These are phyloP conservation scores for Arachnomyces sp. DNA, from an alignment of 2,329 filamentous ascomycete genomes.

Conservation along the genomic window DNA sequence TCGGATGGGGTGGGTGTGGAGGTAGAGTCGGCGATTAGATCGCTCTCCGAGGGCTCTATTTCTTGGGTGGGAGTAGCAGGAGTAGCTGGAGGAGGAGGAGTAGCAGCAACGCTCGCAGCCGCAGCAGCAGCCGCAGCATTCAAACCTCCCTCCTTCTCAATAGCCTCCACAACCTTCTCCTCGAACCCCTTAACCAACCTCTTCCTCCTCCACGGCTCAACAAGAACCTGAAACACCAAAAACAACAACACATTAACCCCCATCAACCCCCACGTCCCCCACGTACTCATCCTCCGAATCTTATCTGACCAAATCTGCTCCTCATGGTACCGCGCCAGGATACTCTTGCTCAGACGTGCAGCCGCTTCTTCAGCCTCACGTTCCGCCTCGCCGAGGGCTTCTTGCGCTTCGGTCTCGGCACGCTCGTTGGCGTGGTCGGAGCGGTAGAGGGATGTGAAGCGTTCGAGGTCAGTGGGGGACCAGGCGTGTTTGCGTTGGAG, in stretches of 20 bases:
- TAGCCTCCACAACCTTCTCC: constrained; percentile 60
- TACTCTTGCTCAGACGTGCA: constrained; percentile 67
- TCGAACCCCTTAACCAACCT: constrained; percentile 76
- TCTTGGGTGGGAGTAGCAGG: not conserved
- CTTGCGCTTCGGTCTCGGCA: constrained; percentile 63
- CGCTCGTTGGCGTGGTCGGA: constrained; percentile 90
- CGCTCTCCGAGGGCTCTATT: not conserved
- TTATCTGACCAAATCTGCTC: constrained; percentile 99
- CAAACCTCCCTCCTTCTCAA: constrained; percentile 58
- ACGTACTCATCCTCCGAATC: constrained; percentile 90
- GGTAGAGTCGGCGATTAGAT: not conserved
- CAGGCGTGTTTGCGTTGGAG: constrained; percentile 91
- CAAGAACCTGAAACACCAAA: constrained; percentile 73
- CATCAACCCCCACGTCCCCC: constrained; percentile 98
- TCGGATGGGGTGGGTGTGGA: too few species aligned
- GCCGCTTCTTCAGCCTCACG: constrained; percentile 68
- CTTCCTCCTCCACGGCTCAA: constrained; percentile 83
- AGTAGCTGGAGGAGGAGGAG: constrained; percentile 5
- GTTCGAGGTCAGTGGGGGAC: constrained; percentile 77
- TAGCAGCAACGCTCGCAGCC: constrained; percentile 4
- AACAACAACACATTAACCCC: constrained; percentile 89
- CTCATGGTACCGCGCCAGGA: constrained; percentile 89
- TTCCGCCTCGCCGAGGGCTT: constrained; percentile 66
- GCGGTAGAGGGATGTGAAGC: constrained; percentile 87
- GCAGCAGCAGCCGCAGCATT: constrained; percentile 16